Conservation (phyloP, 768 basidiomycete genomes). For the Cyathus striatus region DNA sequence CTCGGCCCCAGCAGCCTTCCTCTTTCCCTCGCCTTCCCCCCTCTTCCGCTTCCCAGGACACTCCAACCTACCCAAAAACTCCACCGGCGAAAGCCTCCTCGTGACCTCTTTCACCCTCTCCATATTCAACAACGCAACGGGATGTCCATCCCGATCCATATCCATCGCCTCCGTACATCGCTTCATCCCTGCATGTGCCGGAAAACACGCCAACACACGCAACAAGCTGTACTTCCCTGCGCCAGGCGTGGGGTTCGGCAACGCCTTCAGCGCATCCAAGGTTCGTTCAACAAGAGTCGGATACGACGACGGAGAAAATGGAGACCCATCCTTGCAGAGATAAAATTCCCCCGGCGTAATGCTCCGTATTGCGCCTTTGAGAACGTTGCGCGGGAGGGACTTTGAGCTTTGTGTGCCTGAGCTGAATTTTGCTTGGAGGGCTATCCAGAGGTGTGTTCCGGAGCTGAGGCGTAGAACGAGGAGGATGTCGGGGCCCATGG, state of each 20-base stretch:
- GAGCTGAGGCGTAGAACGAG: constrained; percentile 32
- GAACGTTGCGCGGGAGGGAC: constrained; percentile 19
- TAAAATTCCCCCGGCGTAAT: constrained; percentile 38
- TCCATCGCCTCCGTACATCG: constrained; percentile 33
- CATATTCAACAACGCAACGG: constrained; percentile 38
- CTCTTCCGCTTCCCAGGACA: constrained; percentile 18
- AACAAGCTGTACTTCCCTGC: constrained; percentile 34
- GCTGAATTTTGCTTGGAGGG: constrained; percentile 35
- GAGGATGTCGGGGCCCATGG: constrained; percentile 39
- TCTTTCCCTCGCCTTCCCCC: constrained; percentile 6
- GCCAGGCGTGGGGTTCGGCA: constrained; percentile 29
- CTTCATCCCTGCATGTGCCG: constrained; percentile 31
- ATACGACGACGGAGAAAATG: constrained; percentile 25
- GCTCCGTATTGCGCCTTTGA: constrained; percentile 33
- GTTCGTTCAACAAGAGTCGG: constrained; percentile 24
- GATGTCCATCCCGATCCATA: constrained; percentile 29
- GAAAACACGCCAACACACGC: constrained; percentile 36
- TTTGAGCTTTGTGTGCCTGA: constrained; percentile 24
- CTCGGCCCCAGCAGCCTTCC: no score
- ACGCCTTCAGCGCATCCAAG: constrained; percentile 13
- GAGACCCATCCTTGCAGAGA: constrained; percentile 26
- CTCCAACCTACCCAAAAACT: constrained; percentile 28
- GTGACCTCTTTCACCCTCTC: constrained; percentile 33
- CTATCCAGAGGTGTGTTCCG: constrained; percentile 33
- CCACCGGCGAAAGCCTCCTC: constrained; percentile 25